Base-by-base conservation (phyloP, 2,329 filamentous ascomycete species). In the Ilyonectria mors-panacis region DNA sequence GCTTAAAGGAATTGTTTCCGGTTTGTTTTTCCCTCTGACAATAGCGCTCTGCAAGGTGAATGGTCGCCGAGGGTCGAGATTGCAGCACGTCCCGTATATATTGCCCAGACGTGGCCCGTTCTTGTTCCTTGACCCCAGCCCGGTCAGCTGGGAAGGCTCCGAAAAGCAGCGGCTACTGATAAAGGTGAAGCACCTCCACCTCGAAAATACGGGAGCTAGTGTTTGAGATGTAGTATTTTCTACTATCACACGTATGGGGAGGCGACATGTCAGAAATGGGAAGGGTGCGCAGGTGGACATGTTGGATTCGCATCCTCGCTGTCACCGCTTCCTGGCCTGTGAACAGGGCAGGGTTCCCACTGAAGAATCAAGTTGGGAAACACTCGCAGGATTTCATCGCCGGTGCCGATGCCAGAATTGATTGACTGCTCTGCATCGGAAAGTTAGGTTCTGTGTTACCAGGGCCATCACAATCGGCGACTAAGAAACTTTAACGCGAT, bases 401-500 rank as follows among this genome's bases (percentile, higher is more conserved):
- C 30, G 50, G 35, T 21, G n/a, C 13, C n/a, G n/a, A 53, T 53
- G 48, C 28, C 21, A 35, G 10, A 35, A 51, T 12, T 21, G 8
- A 53, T 13, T 12, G 33, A 53, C 19, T 35, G 28, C 30, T 19
- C 42, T 50, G 39, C 37, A n/a, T 45, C 33, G 28, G 50, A 57
- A 39, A 26, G n/a, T 17, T 19, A 30, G 54, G 47, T 59, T 33
- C 26, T n/a, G 21, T 7, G n/a, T 21, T n/a, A 17, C 30, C 13
- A 23, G 28, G 62, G 13, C 30, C 48, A 50, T 65, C 56, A 42
- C 23, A n/a, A 10, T 47, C 19, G 55, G 39, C 53, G 47, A 47
- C 42, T 48, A 56, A 62, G 15, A 53, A 53, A 65, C 57, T 57
- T 65, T 65, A 65, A 57, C 51, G 8, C 9, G 17, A 45, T 37